Evolutionary conservation across 169 alveolate species (phyloP).

Genomic region (Theileria equi): DNA sequence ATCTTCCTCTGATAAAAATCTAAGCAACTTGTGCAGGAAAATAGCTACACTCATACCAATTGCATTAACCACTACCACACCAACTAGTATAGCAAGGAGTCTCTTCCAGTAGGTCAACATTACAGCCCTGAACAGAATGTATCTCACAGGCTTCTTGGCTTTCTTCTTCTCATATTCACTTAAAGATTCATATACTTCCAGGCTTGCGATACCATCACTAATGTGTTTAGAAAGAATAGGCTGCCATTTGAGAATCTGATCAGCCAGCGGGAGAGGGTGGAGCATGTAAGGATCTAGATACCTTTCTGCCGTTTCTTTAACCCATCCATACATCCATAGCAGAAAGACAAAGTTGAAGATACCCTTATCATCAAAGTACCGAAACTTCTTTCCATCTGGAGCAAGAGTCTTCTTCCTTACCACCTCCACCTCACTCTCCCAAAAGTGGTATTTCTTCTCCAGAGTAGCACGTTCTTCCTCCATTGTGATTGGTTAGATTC

Average conservation of each 20-base stretch:
- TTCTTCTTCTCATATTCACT: background rate
- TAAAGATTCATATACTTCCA: conserved; percentile 9
- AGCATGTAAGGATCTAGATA: conserved; percentile 17
- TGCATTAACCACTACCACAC: conserved; percentile 1
- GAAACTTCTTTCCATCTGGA: background rate
- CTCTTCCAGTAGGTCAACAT: conserved; percentile 22
- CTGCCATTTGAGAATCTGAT: conserved; percentile 43
- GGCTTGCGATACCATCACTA: conserved; percentile 36
- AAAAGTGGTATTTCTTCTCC: background rate
- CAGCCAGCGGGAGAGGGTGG: conserved; percentile 49
- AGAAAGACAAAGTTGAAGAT: conserved; percentile 22
- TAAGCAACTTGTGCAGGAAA: background rate
- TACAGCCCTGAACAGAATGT: conserved; percentile 21
- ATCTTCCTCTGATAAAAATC: too few species aligned
- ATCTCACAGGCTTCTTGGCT: background rate
- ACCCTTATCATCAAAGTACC: conserved; percentile 13
- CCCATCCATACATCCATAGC: conserved; percentile 39
- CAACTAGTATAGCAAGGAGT: background rate
- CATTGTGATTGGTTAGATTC: too few species aligned
- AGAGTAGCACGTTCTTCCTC: too few species aligned
- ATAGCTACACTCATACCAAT: conserved; percentile 14
- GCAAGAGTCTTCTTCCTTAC: background rate
- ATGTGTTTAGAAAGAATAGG: conserved; percentile 50
- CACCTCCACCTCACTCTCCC: conserved; percentile 10
- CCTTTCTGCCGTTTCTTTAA: background rate